Evolutionary conservation across 768 basidiomycete genomes (phyloP), one percentile per base, ranked within the genome.

Genomic region (Xanthoconium purpureum): DNA sequence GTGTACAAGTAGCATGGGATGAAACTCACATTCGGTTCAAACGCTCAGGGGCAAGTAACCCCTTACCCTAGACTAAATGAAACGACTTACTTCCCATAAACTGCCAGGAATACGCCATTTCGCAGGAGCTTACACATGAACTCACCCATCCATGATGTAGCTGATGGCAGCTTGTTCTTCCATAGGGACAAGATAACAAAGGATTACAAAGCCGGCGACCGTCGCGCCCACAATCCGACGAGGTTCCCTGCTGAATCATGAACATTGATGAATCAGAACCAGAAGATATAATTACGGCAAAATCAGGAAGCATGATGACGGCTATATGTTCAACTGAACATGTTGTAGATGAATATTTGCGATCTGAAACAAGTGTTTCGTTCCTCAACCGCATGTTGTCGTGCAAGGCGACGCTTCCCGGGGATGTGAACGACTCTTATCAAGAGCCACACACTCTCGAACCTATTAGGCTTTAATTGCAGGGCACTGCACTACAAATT

Each of bases 381-480:
- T 28, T 30, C 24, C 24, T 24, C 24, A 24, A 24, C 24, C 24
- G 2, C 24, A 24, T 2, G 24, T 24, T 24, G 24, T 24, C 24
- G 24, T 24, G 24, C n/a, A n/a, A n/a, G n/a, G n/a, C n/a, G n/a
- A n/a, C n/a, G n/a, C 24, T 24, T 2, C 24, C 24, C 2, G 24
- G 24, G 24, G 24, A 24, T 4, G 24, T 24, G 24, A 24, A 24
- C 24, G 2, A 24, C 24, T 24, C 24, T 24, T 24, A 24, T 24
- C 24, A 24, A 28, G 7, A 32, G 15, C 20, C 20, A 12, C 6
- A 8, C 8, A 24, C 43, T 20, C 42, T 17, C 9, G 38, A 60
- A 43, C 35, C 35, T 59, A 60, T 50, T 47, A 48, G 48, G 33
- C 49, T 54, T 44, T 30, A 24, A 50, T 50, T 46, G 45, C 1